Evolutionary conservation across 345 rosid species (phyloP).

Genomic region (Acer campestre): DNA sequence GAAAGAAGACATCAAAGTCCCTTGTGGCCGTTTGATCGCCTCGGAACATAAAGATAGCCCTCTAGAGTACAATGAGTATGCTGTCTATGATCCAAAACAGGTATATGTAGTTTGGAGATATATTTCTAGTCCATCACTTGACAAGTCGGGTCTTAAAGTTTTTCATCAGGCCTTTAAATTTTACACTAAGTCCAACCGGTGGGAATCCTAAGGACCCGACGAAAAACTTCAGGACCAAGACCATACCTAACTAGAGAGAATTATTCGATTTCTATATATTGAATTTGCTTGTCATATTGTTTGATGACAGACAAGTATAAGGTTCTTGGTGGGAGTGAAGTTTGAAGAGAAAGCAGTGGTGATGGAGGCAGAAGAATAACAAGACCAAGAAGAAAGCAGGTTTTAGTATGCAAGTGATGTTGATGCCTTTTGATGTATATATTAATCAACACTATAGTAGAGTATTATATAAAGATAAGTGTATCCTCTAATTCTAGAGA

Average conservation of each 20-base stretch:
- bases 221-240: too few relatives aligned
- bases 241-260: too few relatives aligned
- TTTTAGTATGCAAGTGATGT: background rate
- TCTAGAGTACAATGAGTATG: conserved; percentile 78
- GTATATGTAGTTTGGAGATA: conserved; percentile 27
- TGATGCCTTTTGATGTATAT: conserved; percentile 19
- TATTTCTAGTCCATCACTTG: background rate
- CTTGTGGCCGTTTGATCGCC: conserved; percentile 66
- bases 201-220: too few relatives aligned
- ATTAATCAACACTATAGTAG: background rate
- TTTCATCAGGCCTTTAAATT: too few relatives aligned
- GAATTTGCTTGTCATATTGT: background rate
- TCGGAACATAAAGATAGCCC: conserved; percentile 65
- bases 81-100: conserved; percentile 78
- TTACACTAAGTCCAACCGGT: too few relatives aligned
- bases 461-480: too few relatives aligned
- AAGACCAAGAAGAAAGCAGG: background rate
- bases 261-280: background rate
- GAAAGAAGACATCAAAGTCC: conserved; percentile 68
- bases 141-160: too few relatives aligned
- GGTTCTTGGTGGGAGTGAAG: conserved; percentile 73
- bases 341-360: conserved; percentile 56
- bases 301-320: conserved; percentile 51
- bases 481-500: too few relatives aligned
- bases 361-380: conserved; percentile 35